These are phyloP conservation scores for Pyrenophora seminiperda DNA, from an alignment of 2,329 filamentous ascomycete species.

Conservation along the genomic window DNA sequence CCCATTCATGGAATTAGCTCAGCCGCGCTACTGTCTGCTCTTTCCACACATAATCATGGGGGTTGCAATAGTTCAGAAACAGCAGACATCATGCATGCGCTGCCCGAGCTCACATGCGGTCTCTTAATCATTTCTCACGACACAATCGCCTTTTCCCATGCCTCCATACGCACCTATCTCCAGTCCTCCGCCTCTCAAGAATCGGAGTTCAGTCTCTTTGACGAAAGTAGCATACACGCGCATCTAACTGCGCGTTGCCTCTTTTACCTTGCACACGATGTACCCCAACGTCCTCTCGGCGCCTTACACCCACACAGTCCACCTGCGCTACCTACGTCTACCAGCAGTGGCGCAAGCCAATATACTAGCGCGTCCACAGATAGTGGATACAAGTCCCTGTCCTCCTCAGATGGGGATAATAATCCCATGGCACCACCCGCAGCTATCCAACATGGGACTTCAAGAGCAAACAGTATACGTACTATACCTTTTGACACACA, in stretches of 20 bases:
- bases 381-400: conserved; percentile 40
- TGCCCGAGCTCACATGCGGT: conserved; percentile 34
- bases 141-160: conserved; percentile 30
- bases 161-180: conserved; percentile 34
- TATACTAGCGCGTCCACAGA: conserved; percentile 35
- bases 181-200: conserved; percentile 21
- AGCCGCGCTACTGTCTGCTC: conserved; percentile 27
- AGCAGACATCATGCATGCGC: conserved; percentile 18
- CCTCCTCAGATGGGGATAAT: conserved; percentile 31
- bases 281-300: conserved; percentile 35
- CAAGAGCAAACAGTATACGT: conserved; percentile 12
- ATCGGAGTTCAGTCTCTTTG: conserved; percentile 31
- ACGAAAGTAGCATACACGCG: conserved; percentile 33
- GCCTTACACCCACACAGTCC: conserved; percentile 19
- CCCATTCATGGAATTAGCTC: conserved; percentile 29
- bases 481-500: conserved; percentile 30
- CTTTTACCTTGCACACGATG: conserved; percentile 34
- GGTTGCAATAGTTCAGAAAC: neutral
- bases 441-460: conserved; percentile 1
- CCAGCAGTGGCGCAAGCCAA: conserved; percentile 30
- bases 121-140: conserved; percentile 28
- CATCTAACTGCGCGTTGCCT: conserved; percentile 38
- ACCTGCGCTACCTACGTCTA: conserved; percentile 12
- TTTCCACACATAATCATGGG: conserved; percentile 17
- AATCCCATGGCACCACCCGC: neutral